Base-by-base conservation (phyloP, 805 yeast species). In the Yarrowia keelungensis region DNA sequence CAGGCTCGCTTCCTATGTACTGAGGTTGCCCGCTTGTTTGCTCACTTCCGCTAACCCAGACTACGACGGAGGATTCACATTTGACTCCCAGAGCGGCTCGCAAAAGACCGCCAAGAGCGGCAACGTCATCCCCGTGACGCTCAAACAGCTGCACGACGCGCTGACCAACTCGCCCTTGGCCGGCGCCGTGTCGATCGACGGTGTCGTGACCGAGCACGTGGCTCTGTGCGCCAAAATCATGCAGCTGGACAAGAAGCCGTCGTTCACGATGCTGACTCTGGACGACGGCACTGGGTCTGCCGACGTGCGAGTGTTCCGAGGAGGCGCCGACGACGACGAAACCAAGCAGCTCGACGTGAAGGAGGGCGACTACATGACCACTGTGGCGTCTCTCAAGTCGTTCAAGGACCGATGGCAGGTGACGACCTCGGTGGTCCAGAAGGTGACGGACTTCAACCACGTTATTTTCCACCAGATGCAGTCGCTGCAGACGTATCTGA, bases 281-380 rank as follows among this genome's bases (percentile, higher is more conserved):
- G 91, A 87, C 73, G 93, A 89, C 76, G 90, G 91, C 14, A 87
- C 92, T 0, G 91, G 91, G 1, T 73, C 81, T 0, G 76, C 84
- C 14, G 86, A 85, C n/a, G 80, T 87, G 69, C 80, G 82, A 69
- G 87, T 89, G 87, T 76, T 76, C 71, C 77, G 78, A 68, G 76
- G 77, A 8, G 70, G 66, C 35, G 62, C 70, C 15, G 38, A 46
- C n/a, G 69, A 42, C 78, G 82, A 79, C 71, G 71, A 50, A 3
- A 22, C 47, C 38, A 19, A 14, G 79, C 56, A 66, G 78, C 77
- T 69, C 66, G 75, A 45, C 76, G 82, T 56, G 78, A 85, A 67
- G 78, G 72, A 66, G 5, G 79, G 77, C 50, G 71, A 74, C 42
- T 87, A 88, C 74, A 89, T 87, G 19, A 80, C 79, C 59, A 85